A percentile compares a stretch with the other conserved stretches of the same genome.
These are phyloP conservation scores for Paxillus rubicundulus DNA, from an alignment of 768 basidiomycete species.

Conservation along the genomic window DNA sequence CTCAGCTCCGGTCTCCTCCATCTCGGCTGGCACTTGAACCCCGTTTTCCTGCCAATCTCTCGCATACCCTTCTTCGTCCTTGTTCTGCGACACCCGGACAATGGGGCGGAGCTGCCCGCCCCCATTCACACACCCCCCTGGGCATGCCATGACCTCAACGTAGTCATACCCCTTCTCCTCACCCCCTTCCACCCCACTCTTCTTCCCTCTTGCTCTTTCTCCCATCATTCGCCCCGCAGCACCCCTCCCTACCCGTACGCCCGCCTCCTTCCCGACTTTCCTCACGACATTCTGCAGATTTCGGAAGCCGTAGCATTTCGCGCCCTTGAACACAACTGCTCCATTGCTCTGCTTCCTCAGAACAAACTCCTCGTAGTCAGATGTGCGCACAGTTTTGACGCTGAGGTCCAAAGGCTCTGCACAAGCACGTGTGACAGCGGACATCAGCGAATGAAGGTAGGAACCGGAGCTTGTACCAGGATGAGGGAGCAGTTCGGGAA, in stretches of 20 bases:
- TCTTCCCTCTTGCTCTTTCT: slow-evolving; percentile 30
- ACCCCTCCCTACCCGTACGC: slow-evolving; percentile 69
- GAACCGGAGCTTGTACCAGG: slow-evolving; percentile 89
- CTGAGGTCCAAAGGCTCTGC: slow-evolving; percentile 46
- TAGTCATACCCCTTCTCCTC: slow-evolving; percentile 71
- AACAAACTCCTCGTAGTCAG: slow-evolving; percentile 77
- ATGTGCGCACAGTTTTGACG: slow-evolving; percentile 60
- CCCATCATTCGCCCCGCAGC: slow-evolving; percentile 49
- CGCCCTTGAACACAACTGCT: slow-evolving; percentile 81
- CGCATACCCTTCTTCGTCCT: slow-evolving; percentile 64
- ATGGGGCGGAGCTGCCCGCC: slow-evolving; percentile 68
- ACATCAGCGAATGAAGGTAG: slow-evolving; percentile 80
- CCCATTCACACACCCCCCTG: slow-evolving; percentile 95
- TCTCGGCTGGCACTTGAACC: slow-evolving; percentile 31
- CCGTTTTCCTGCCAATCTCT: slow-evolving; percentile 62
- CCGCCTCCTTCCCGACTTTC: slow-evolving; percentile 84
- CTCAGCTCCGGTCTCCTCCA: slow-evolving; percentile 20
- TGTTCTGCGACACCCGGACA: slow-evolving; percentile 19
- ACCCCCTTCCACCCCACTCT: slow-evolving; percentile 29
- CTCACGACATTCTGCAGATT: slow-evolving; percentile 97
- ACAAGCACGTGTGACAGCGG: slow-evolving; percentile 45
- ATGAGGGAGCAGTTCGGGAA: slow-evolving; percentile 78
- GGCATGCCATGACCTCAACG: slow-evolving; percentile 99
- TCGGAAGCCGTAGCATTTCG: slow-evolving; percentile 95
- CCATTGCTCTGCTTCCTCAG: slow-evolving; percentile 46